phyloP scores from a whole-genome alignment of 768 basidiomycete species.

The Lepiota subincarnata region DNA sequence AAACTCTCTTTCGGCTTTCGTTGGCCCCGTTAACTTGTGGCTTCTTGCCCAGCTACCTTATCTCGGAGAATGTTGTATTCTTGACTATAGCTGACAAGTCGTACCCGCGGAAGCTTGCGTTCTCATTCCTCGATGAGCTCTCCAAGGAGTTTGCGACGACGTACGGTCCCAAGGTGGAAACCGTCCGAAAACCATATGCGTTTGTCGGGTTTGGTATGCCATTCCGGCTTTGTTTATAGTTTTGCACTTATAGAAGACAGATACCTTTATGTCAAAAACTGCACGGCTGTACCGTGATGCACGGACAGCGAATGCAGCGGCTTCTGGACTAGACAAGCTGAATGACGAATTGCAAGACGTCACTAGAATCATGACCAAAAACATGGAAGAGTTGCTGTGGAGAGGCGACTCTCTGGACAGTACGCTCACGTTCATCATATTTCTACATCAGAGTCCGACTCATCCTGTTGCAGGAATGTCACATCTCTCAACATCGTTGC shows the following conservation, averaged over 20 bases:
- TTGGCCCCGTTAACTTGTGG: constrained; percentile 6
- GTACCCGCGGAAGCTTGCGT: constrained; percentile 94
- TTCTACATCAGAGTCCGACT: background rate
- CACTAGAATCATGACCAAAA: constrained; percentile 99
- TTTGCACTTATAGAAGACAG: constrained; percentile 35
- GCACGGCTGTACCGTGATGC: constrained; percentile 94
- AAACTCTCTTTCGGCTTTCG: background rate
- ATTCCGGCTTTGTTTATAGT: background rate
- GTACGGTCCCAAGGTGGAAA: constrained; percentile 92
- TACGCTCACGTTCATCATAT: constrained; percentile 39
- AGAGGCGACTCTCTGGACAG: constrained; percentile 95
- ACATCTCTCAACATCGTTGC: constrained; percentile 87
- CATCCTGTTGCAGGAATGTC: constrained; percentile 74
- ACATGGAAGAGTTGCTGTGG: constrained; percentile 99
- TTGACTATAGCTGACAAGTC: constrained; percentile 95
- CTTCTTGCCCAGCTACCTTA: constrained; percentile 72
- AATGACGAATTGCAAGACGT: constrained; percentile 98
- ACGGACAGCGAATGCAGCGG: constrained; percentile 71
- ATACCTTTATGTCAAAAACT: constrained; percentile 99
- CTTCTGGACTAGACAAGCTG: constrained; percentile 74
- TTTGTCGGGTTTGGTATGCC: constrained; percentile 94
- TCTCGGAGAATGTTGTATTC: constrained; percentile 91
- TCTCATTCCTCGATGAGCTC: constrained; percentile 95
- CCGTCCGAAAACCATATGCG: constrained; percentile 93
- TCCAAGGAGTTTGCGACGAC: constrained; percentile 92